These are phyloP conservation scores for Colletotrichum plurivorum DNA, from an alignment of 2,329 filamentous ascomycete genomes.

Conservation along the genomic window DNA sequence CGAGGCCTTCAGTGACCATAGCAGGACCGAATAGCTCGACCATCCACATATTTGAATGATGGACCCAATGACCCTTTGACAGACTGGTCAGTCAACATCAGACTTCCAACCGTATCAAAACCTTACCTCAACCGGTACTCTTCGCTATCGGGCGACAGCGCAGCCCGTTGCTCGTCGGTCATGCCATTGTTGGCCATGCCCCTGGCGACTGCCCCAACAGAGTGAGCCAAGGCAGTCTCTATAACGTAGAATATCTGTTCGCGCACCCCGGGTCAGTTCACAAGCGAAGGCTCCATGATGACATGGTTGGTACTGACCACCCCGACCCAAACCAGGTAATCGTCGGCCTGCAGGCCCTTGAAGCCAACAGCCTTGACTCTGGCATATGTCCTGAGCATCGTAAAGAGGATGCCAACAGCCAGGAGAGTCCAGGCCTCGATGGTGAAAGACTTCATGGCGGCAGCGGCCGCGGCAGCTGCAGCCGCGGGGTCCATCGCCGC, in stretches of 20 bases:
- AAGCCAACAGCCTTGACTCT: constrained; percentile 51
- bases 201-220: constrained; percentile 54
- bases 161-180: constrained; percentile 63
- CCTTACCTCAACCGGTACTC: constrained; percentile 59
- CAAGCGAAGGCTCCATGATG: background rate
- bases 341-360: constrained; percentile 51
- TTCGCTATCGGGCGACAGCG: constrained; percentile 57
- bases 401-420: constrained; percentile 50
- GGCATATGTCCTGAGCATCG: constrained; percentile 53
- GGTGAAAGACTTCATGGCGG: constrained; percentile 47
- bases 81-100: background rate
- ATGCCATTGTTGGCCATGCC: constrained; percentile 72
- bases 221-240: constrained; percentile 48
- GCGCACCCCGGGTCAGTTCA: background rate
- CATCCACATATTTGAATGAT: constrained; percentile 68
- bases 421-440: constrained; percentile 54
- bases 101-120: background rate
- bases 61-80: constrained; percentile 63
- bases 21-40: constrained; percentile 65
- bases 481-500: constrained; percentile 40
- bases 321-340: constrained; percentile 53
- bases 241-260: constrained; percentile 64
- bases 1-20: constrained; percentile 68
- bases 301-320: constrained; percentile 52
- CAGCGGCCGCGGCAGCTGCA: constrained; percentile 42